Evolutionary conservation across 2,329 filamentous ascomycete species (phyloP), one percentile per base, ranked within the genome.

Genomic region (Samsoniella hepiali): DNA sequence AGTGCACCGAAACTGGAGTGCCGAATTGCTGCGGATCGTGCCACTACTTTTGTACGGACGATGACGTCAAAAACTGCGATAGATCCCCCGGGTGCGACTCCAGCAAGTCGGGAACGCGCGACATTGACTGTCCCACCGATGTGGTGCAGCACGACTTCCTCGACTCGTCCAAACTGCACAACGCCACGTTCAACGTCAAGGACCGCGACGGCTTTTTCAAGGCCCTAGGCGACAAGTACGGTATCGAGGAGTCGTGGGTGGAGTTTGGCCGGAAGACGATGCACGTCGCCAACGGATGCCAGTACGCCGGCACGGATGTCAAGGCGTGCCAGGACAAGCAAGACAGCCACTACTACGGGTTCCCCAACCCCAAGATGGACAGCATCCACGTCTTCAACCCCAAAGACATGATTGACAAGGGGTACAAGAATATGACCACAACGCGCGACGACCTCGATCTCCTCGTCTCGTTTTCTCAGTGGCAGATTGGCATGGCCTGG

Each of bases 381-480:
- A 45, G 66, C 2, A 63, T 67, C 49, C 53, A 68, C 8, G 65
- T 69, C 1, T 62, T 60, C 44, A 66, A 70, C 58, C 67, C 67
- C 38, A 70, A 70, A 47, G 65, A 68, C 45, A 11, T 68, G 34
- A 64, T 71, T 54, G 65, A 62, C 40, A 36, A 68, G n/a, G 64
- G 56, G n/a, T 65, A 64, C 61, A 59, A 58, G 22, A 62, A 66
- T 3, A 45, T 45, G 42, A 34, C 40, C 3, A 34, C 27, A 27
- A 29, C 58, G 5, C 15, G 38, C n/a, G 54, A 53, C 22, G 42
- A 47, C 34, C 29, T 57, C 3, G 40, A 57, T 6, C 11, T 57
- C 11, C n/a, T 57, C 36, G 3, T 50, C 47, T 31, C 47, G 2
- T 31, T 31, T 13, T 50, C 47, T 3, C 47, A 50, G 27, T 50